Evolutionary conservation across 176 grass and related monocot species (phyloP).

Genomic region (Eleusine indica): DNA sequence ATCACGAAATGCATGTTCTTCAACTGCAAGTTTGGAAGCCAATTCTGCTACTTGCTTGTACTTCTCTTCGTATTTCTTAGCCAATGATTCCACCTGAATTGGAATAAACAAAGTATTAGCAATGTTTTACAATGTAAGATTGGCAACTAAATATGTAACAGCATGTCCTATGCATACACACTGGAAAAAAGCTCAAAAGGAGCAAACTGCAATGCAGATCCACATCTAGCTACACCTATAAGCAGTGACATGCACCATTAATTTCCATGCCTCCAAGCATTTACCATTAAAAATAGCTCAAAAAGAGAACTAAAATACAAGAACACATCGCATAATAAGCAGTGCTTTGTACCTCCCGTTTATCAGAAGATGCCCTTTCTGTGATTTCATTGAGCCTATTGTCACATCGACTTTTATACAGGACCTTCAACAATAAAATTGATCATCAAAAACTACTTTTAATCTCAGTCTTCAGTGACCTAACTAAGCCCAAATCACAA

Average conservation of each 20-base stretch:
- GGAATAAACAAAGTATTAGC: too few relatives aligned
- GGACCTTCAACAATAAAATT: slow-evolving; percentile 59
- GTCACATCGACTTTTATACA: slow-evolving; percentile 98
- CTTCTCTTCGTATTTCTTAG: too few relatives aligned
- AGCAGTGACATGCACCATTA: slow-evolving; percentile 35
- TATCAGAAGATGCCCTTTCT: slow-evolving; percentile 95
- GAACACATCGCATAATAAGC: background rate
- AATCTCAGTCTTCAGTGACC: too few relatives aligned
- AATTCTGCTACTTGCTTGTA: too few relatives aligned
- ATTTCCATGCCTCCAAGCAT: slow-evolving; percentile 25
- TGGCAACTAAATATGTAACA: too few relatives aligned
- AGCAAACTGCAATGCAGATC: background rate
- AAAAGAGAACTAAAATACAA: slow-evolving; percentile 12
- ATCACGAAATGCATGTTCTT: too few relatives aligned
- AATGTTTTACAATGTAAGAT: too few relatives aligned
- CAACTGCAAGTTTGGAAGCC: too few relatives aligned
- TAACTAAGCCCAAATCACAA: too few relatives aligned
- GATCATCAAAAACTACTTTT: background rate
- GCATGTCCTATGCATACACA: too few relatives aligned
- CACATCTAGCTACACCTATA: slow-evolving; percentile 22
- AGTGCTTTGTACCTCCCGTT: slow-evolving; percentile 71
- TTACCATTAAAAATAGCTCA: slow-evolving; percentile 34
- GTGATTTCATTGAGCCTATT: slow-evolving; percentile 99
- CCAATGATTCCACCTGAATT: too few relatives aligned
- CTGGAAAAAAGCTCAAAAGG: too few relatives aligned